Conservation (phyloP, 768 basidiomycete genomes). For the Astraeus odoratus region DNA sequence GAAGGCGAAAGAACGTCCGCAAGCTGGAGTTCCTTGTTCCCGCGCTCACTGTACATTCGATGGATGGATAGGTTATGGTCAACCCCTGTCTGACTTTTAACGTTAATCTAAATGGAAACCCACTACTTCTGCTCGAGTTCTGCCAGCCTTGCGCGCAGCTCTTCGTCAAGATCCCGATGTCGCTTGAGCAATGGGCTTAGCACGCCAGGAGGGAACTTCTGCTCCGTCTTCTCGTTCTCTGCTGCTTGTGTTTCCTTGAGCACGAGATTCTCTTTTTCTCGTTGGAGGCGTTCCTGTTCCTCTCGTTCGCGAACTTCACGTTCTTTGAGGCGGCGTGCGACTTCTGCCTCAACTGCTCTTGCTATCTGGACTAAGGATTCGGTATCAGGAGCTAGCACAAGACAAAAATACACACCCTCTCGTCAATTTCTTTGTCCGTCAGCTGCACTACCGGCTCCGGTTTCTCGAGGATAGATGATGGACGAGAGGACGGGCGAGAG, state of each 20-base stretch:
- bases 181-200: slow-evolving; percentile 57
- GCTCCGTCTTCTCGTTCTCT: slow-evolving; percentile 8
- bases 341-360: slow-evolving; percentile 67
- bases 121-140: slow-evolving; percentile 73
- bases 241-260: slow-evolving; percentile 9
- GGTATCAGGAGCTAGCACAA: background rate
- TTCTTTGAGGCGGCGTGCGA: slow-evolving; percentile 53
- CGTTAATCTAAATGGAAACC: slow-evolving; percentile 22
- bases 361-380: slow-evolving; percentile 44
- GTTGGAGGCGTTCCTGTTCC: slow-evolving; percentile 22
- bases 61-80: background rate
- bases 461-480: slow-evolving; percentile 11
- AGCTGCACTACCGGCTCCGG: slow-evolving; percentile 23
- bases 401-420: slow-evolving; percentile 41
- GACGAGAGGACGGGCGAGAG: slow-evolving; percentile 19
- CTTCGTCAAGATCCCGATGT: slow-evolving; percentile 63
- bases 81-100: slow-evolving; percentile 11
- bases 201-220: slow-evolving; percentile 30
- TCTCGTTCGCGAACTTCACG: slow-evolving; percentile 30
- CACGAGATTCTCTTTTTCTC: slow-evolving; percentile 22
- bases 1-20: slow-evolving; percentile 62
- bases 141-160: slow-evolving; percentile 53
- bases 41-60: slow-evolving; percentile 41
- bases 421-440: slow-evolving; percentile 70
- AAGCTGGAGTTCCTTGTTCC: slow-evolving; percentile 52